phyloP scores from a whole-genome alignment of 768 basidiomycete genomes.

The Porphyrellus cyaneotinctus region DNA sequence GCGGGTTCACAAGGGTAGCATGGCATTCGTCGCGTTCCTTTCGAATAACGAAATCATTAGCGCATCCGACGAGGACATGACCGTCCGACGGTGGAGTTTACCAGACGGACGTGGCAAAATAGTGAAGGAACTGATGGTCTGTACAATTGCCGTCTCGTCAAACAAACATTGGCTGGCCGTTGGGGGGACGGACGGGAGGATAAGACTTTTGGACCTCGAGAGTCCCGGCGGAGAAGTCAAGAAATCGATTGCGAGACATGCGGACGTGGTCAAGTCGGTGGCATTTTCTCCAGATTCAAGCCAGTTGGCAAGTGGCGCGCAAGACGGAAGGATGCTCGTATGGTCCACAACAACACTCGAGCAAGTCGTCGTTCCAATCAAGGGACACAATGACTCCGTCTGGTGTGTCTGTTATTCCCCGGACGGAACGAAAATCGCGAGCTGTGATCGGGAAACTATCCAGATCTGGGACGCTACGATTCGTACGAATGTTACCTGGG shows the following conservation, averaged over 20 bases:
- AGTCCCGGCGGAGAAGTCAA: not conserved
- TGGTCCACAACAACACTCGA: conserved; percentile 14
- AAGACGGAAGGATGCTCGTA: conserved; percentile 14
- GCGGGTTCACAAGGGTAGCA: conserved; percentile 10
- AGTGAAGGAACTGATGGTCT: conserved; percentile 3
- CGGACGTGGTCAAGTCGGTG: conserved; percentile 8
- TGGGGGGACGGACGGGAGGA: conserved; percentile 15
- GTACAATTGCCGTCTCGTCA: conserved; percentile 5
- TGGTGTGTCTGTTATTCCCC: conserved; percentile 21
- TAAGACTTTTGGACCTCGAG: conserved; percentile 8
- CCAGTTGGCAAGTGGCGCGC: conserved; percentile 14
- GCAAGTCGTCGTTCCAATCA: conserved; percentile 4
- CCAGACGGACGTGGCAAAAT: not conserved
- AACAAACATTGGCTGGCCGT: conserved; percentile 14
- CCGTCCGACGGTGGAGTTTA: conserved; percentile 18
- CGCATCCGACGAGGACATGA: conserved; percentile 16
- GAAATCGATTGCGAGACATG: conserved; percentile 5
- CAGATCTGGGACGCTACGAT: conserved; percentile 23
- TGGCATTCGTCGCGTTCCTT: conserved; percentile 17
- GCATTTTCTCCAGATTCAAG: conserved; percentile 19
- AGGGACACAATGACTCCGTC: conserved; percentile 10
- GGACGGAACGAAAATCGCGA: conserved; percentile 16
- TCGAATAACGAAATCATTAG: conserved; percentile 16
- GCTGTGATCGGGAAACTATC: conserved; percentile 17
- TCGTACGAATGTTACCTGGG: not conserved